Base-by-base conservation (phyloP, 2,329 filamentous ascomycete species). In the Volutella citrinella region DNA sequence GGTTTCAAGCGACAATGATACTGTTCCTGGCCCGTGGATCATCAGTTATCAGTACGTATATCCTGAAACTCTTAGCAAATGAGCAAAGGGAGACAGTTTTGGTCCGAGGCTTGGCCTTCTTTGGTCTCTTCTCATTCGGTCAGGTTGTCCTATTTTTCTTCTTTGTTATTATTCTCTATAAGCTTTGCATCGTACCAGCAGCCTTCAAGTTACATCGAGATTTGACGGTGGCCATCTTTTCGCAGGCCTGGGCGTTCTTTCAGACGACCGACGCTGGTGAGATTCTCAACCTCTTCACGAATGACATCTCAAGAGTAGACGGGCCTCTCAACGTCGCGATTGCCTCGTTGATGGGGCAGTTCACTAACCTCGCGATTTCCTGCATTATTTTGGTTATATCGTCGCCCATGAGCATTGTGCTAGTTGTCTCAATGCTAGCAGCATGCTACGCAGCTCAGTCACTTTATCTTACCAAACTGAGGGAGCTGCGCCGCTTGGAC, bases 211-310 rank as follows among this genome's bases (percentile, higher is more conserved):
- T n/a, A n/a, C n/a, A n/a, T n/a, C n/a, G n/a, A n/a, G n/a, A n/a
- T n/a, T n/a, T n/a, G n/a, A n/a, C n/a, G n/a, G n/a, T n/a, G n/a
- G n/a, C n/a, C n/a, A n/a, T n/a, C n/a, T n/a, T n/a, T n/a, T n/a
- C n/a, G n/a, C n/a, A n/a, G n/a, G n/a, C n/a, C n/a, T n/a, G n/a
- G n/a, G n/a, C n/a, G n/a, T n/a, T n/a, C n/a, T n/a, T n/a, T n/a
- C n/a, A n/a, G n/a, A n/a, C n/a, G n/a, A n/a, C n/a, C n/a, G n/a
- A n/a, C n/a, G n/a, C n/a, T n/a, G 30, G 30, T 4, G 10, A 26
- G n/a, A 26, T 32, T 27, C 22, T 32, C 3, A 32, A 32, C 22
- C 30, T 25, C 10, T 32, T 32, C n/a, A 32, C 30, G 13, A 32
- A 32, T 10, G 30, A 32, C 10, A 27, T 32, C 4, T 19, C 22